Base-by-base conservation (phyloP, 2,329 filamentous ascomycete genomes). In the Xylaria sp. region DNA sequence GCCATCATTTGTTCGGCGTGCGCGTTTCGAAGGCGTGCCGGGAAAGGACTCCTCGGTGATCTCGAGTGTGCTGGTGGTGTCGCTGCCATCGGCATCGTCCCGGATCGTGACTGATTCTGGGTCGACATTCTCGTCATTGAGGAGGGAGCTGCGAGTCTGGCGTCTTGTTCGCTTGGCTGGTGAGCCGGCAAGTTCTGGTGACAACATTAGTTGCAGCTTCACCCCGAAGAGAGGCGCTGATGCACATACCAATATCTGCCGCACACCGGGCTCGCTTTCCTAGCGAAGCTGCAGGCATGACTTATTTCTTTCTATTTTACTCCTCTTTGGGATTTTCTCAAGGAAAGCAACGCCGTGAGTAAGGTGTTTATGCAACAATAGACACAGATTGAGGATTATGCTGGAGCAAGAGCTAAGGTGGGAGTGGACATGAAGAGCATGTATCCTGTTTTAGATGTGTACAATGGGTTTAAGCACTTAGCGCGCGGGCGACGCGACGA, bases 101-200 rank as follows among this genome's bases (percentile, higher is more conserved):
- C 67, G 67, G 13, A 72, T 63, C 3, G 76, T 74, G 44, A 62
- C 61, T 71, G 74, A 65, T 61, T 85, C 82, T 2, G 85, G 85
- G 58, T 90, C 87, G 64, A 84, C 79, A 67, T 92, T 90, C 75
- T 93, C 90, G 68, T 90, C 85, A 67, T 89, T 87, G 70, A 85
- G 81, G 46, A 73, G 70, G 65, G 72, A 75, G 65, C 71, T 77
- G 64, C 74, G 78, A 59, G 75, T 79, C 41, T 76, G 73, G 25
- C 80, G 78, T 64, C 82, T 79, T 52, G 78, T 75, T 65, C 80
- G 77, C 67, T 86, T 86, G 40, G 75, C 68, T 41, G 81, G 79
- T 33, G 74, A 69, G 29, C 74, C 67, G 37, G 72, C 72, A 19
- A 62, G 35, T 53, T 74, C 72, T 73, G 11, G 40, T 35, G 19